These are phyloP conservation scores for Colletotrichum graminicola DNA, from an alignment of 2,329 filamentous ascomycete genomes.

Conservation along the genomic window DNA sequence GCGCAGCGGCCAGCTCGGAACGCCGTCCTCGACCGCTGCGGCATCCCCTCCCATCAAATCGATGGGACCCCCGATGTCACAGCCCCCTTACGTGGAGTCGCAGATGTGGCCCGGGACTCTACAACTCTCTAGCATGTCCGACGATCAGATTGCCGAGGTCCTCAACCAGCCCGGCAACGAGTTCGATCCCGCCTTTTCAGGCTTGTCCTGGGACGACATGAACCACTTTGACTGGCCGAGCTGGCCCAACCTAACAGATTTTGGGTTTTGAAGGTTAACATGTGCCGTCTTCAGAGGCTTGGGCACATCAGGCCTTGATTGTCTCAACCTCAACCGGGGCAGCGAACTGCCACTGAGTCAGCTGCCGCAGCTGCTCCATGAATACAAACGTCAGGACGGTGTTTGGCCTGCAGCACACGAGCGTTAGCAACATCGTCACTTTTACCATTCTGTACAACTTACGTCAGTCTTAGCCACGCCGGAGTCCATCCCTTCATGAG, in stretches of 20 bases:
- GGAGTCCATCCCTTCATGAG: constrained; percentile 62
- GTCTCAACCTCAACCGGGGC: constrained; percentile 33
- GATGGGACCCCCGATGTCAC: constrained; percentile 44
- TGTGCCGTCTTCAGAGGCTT: constrained; percentile 8
- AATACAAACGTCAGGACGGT: constrained; percentile 61
- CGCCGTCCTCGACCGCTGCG: constrained; percentile 26
- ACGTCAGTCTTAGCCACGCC: constrained; percentile 59
- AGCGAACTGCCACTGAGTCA: constrained; percentile 44
- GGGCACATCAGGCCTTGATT: constrained; percentile 30
- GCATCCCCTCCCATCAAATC: constrained; percentile 32
- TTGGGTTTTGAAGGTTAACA: constrained; percentile 48
- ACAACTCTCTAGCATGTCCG: constrained; percentile 77
- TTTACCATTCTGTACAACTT: constrained; percentile 41
- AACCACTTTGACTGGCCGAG: constrained; percentile 70
- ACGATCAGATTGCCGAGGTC: constrained; percentile 75
- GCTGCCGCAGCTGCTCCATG: constrained; percentile 57
- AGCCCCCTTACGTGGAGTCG: constrained; percentile 47
- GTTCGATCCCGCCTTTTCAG: constrained; percentile 67
- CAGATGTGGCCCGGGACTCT: constrained; percentile 63
- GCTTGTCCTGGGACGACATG: constrained; percentile 71
- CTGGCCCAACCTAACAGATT: constrained; percentile 59
- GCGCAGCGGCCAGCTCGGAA: constrained; percentile 25
- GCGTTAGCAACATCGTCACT: constrained; percentile 10
- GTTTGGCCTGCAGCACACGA: constrained; percentile 52
- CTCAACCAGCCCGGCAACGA: constrained; percentile 72